phyloP scores from a whole-genome alignment of 2,329 filamentous ascomycete species.

The Fusarium hostae region DNA sequence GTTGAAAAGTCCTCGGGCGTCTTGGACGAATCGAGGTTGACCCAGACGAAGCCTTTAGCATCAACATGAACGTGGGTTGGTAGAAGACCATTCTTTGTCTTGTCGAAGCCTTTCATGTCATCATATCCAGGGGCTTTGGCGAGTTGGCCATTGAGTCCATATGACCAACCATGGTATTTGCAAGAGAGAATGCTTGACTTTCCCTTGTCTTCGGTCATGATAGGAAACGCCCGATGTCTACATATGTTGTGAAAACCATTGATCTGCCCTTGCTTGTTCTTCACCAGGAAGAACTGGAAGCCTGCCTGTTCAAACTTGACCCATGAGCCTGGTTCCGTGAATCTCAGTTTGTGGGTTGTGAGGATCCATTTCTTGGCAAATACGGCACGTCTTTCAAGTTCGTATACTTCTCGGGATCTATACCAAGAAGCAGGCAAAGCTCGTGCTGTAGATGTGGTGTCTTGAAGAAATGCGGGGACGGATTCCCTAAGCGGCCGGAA shows the following conservation, averaged over 20 bases:
- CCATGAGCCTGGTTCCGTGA: constrained; percentile 64
- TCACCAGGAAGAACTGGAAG: constrained; percentile 63
- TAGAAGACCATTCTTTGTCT: constrained; percentile 63
- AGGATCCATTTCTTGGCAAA: constrained; percentile 68
- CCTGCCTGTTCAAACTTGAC: constrained; percentile 64
- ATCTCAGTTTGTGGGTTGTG: constrained; percentile 62
- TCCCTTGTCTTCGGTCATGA: constrained; percentile 62
- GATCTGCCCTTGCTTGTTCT: constrained; percentile 61
- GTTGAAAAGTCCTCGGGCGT: constrained; percentile 62
- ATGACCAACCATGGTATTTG: constrained; percentile 71
- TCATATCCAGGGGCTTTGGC: constrained; percentile 70
- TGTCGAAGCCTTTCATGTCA: constrained; percentile 64
- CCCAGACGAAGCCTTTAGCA: constrained; percentile 64
- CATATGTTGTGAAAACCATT: constrained; percentile 71
- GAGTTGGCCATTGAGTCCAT: constrained; percentile 65
- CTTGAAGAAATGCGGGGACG: background rate
- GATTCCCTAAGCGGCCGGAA: background rate
- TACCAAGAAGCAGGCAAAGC: constrained; percentile 64
- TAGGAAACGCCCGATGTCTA: constrained; percentile 67
- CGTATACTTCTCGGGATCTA: constrained; percentile 59
- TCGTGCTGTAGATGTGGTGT: constrained; percentile 23
- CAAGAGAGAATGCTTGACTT: constrained; percentile 65
- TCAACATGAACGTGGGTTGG: constrained; percentile 61
- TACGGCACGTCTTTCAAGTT: constrained; percentile 65
- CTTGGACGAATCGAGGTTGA: constrained; percentile 62